Base-by-base conservation (phyloP, 495 filamentous ascomycete species). In the Talaromyces stipitatus region DNA sequence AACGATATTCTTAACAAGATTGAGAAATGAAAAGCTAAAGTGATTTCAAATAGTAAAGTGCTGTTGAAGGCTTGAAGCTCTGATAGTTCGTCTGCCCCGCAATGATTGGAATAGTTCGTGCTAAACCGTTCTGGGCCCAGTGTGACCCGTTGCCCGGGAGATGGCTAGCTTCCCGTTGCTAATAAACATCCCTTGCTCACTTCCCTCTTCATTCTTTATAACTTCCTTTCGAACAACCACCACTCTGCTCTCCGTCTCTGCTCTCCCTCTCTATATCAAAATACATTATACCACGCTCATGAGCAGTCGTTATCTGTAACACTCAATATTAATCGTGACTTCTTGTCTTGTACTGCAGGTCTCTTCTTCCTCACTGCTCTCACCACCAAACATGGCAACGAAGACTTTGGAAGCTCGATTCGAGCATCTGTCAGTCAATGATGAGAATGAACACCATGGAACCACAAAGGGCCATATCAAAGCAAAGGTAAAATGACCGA, bases 361-460 rank as follows among this genome's bases (percentile, higher is more conserved):
- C 46, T 55, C 36, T 33, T 60, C 57, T 48, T 46, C 54, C 12
- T 54, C 20, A 57, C 46, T 51, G 43, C 58, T n/a, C 45, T 43
- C 50, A 41, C 30, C 43, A 61, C 29, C 16, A n/a, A n/a, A n/a
- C n/a, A 85, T 85, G 83, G 72, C 81, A 33, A 78, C 80, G 33
- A 80, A 80, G 61, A 78, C 78, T 38, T 69, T 95, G 12, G 90
- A 95, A 66, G 74, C 87, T 74, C 86, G 88, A 51, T 86, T 95
- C 64, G 90, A 91, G 81, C 85, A 82, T 61, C 74, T 94, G 68
- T 85, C 88, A 16, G 85, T 95, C 32, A 87, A 85, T 61, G 90
- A 91, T 64, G 90, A 92, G 64, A 90, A 89, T 61, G 86, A 88
- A 6, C 71, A 70, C 41, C 67, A 70, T 32, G 74, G 78, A 59